Base-by-base conservation (phyloP, 345 rosid genomes). In the Carallia brachiata region DNA sequence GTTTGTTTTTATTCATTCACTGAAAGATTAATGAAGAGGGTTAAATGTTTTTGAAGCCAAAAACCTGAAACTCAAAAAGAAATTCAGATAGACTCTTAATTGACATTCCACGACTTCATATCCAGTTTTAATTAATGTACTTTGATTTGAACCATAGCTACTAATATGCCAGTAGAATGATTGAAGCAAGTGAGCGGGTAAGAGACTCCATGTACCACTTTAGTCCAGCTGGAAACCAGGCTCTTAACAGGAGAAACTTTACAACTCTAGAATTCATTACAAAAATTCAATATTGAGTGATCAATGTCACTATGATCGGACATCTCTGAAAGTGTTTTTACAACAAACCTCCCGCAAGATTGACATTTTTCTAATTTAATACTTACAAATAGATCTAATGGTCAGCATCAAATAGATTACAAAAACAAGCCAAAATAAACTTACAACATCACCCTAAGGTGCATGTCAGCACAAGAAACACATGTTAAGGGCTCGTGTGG, bases 391-490 rank as follows among this genome's bases (percentile, higher is more conserved):
- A 66, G 69, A 67, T 75, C 28, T 23, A 40, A 47, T 53, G 60
- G n/a, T 48, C 52, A 7, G 64, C 66, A 67, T 79, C 68, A 17
- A 65, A 57, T 32, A 66, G 54, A 71, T 27, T 70, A 75, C 82
- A 69, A 55, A 52, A 37, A 18, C 54, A 54, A 3, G 56, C 67
- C 44, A 67, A 65, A 59, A 61, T 67, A 36, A 62, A 67, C 69
- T 70, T 74, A 68, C 80, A 74, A 18, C 67, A 62, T 48, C 63
- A 69, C 56, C 69, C 31, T 64, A 75, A 61, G 71, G 54, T 7
- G 37, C 61, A 40, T 36, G 61, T 84, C 85, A 90, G 62, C 90
- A 83, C 48, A 69, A 67, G 69, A 83, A 77, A 66, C 93, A 84
- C 39, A 74, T 37, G 52, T 83, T 83, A 69, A 82, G 79, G 5